Conservation (phyloP, 345 rosid species). For the Salix brachista region DNA sequence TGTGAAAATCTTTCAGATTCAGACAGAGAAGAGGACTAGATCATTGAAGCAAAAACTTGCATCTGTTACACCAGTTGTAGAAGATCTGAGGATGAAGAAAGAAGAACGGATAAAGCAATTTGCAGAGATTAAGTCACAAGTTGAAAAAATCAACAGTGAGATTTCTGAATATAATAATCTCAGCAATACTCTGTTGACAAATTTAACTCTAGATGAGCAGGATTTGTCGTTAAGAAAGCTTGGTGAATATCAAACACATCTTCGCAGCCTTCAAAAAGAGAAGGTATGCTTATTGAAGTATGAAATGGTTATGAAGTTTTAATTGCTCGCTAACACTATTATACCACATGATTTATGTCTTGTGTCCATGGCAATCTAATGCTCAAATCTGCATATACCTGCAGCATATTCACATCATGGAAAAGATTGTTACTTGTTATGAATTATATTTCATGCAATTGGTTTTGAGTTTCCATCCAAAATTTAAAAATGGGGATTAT, state of each 20-base stretch:
- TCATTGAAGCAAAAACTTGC: conserved; percentile 81
- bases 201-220: conserved; percentile 59
- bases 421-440: not conserved
- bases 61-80: conserved; percentile 67
- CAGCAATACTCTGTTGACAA: conserved; percentile 32
- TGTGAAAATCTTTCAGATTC: conserved; percentile 35
- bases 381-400: not conserved
- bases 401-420: not conserved
- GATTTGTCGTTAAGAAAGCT: conserved; percentile 84
- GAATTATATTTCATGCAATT: no score
- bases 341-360: no score
- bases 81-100: conserved; percentile 67
- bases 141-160: conserved; percentile 79
- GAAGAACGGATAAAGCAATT: conserved; percentile 81
- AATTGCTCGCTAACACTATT: not conserved
- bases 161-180: conserved; percentile 61
- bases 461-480: no score
- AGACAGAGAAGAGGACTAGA: conserved; percentile 46
- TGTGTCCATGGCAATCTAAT: not conserved
- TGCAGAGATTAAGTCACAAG: conserved; percentile 60
- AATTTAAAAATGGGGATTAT: no score
- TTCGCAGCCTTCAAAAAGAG: conserved; percentile 74
- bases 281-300: conserved; percentile 46
- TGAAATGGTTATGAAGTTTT: not conserved
- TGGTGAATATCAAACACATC: conserved; percentile 72